Evolutionary conservation across 169 alveolate genomes (phyloP), one percentile per base, ranked within the genome.

Genomic region (Eimeria falciformis): DNA sequence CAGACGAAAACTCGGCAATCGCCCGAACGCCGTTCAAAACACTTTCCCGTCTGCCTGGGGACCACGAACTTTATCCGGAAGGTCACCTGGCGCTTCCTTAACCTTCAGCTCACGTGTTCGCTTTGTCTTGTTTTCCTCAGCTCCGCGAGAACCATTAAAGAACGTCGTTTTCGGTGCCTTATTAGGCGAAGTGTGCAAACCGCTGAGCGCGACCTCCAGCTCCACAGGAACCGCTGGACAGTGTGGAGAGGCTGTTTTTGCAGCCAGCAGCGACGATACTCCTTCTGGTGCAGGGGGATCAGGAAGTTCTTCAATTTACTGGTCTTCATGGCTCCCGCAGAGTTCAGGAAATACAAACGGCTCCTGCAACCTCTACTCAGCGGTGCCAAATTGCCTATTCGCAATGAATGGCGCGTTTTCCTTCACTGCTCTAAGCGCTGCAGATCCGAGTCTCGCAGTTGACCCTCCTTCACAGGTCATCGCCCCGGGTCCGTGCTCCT

Each of bases 371-470:
- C 75, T 90, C 29, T 65, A 90, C 40, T 14, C 45, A 27, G 43
- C 56, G 3, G 90, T 78, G 7, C 93, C 93, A 33, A 69, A 50
- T 45, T 90, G 93, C 62, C 50, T 90, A 55, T 69, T 90, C 53
- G 27, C 6, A 18, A 53, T 47, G 4, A 21, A 78, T 5, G 82
- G 73, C 47, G 71, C 84, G 12, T 56, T 90, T 0, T 58, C 90
- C 33, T 90, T 90, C 75, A 90, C 93, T 14, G 75, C 93, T 45
- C 73, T 90, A 23, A 90, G 90, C 75, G 93, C 90, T 17, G 90
- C 73, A 29, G 93, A 90, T 43, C 93, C 93, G 11, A 77, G 45
- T 33, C 53, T 90, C 43, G 93, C 90, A n/a, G 47, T 23, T 37
- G 93, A 25, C n/a, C 93, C 93, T 40, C 84, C 77, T 46, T 5